These are phyloP conservation scores for Lactarius tabidus DNA, from an alignment of 768 basidiomycete genomes.

Conservation along the genomic window DNA sequence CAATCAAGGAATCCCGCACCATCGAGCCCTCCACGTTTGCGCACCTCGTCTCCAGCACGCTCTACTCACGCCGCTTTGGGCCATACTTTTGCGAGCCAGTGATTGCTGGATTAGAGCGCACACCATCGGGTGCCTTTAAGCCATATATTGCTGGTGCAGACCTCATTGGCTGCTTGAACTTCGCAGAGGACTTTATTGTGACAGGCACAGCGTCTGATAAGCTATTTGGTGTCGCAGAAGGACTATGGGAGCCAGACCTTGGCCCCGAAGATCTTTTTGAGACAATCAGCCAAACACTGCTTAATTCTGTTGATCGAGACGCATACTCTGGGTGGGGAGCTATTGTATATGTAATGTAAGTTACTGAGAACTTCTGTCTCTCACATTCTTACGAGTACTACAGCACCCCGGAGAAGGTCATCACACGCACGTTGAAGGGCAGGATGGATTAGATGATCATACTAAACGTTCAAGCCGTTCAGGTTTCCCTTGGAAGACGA, in stretches of 20 bases:
- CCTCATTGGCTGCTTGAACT: slow-evolving; percentile 88
- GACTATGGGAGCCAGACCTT: slow-evolving; percentile 96
- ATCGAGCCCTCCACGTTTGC: slow-evolving; percentile 96
- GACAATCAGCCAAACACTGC: slow-evolving; percentile 92
- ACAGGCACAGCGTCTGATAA: slow-evolving; percentile 90
- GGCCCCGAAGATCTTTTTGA: slow-evolving; percentile 97
- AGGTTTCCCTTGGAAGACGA: neutral
- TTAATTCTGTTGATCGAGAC: slow-evolving; percentile 95
- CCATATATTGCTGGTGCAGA: slow-evolving; percentile 97
- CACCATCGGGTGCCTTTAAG: slow-evolving; percentile 63
- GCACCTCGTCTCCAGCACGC: slow-evolving; percentile 89
- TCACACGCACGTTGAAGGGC: slow-evolving; percentile 83
- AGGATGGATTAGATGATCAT: slow-evolving; percentile 73
- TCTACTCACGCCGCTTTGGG: slow-evolving; percentile 94
- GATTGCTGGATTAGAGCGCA: slow-evolving; percentile 83
- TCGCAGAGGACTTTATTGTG: slow-evolving; percentile 96
- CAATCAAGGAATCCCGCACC: slow-evolving; percentile 97
- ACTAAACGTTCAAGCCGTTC: neutral
- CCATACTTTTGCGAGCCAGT: slow-evolving; percentile 98
- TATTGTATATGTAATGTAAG: slow-evolving; percentile 93
- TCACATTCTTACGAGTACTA: slow-evolving; percentile 20
- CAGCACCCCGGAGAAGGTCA: slow-evolving; percentile 69
- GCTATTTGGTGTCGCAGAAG: slow-evolving; percentile 95
- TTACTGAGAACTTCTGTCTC: slow-evolving; percentile 19
- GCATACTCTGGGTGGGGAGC: slow-evolving; percentile 97